Base-by-base conservation (phyloP, 805 yeast genomes). In the Saccharomycopsis guyanensis region DNA sequence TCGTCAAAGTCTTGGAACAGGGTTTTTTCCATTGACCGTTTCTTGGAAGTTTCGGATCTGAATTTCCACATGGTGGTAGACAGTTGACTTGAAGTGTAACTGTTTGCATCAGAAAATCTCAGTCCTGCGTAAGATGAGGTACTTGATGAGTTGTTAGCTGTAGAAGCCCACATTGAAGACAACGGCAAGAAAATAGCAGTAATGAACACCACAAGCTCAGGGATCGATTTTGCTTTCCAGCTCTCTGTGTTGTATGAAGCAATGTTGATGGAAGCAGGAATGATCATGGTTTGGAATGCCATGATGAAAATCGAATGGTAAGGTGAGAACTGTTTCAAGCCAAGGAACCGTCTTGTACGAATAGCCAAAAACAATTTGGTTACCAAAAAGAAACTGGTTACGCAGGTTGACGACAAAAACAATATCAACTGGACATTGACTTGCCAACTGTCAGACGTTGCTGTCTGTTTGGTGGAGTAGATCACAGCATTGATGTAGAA, bases 161-260 rank as follows among this genome's bases (percentile, higher is more conserved):
- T 70, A 2, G 87, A 68, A 0, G 96, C 95, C 97, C 97, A 88
- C 74, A 88, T 73, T 0, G 95, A 77, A 0, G 95, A 78, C 41
- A 89, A 62, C 1, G 96, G 96, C 45, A 88, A 66, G 3, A 89
- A 83, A 23, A 86, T 58, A 0, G 83, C 82, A 16, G 83, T 80
- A 4, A 87, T 55, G 20, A 84, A 66, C 2, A 77, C 65, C 2
- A 86, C 77, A 24, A 84, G 57, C 3, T 81, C 71, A 20, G 72
- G 60, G 53, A 78, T 51, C 32, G 71, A 59, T 55, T 71, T 66
- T 25, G 66, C 55, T 20, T 63, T 53, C 40, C 56, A 54, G 20
- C 62, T 46, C 19, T 63, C 55, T 27, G 67, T 57, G 2, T 72
- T 65, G 46, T 72, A 74, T 19, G 81, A 75, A 29, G 80, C 57